Base-by-base conservation (phyloP, 2,329 filamentous ascomycete species). In the Macroventuria anomochaeta region DNA sequence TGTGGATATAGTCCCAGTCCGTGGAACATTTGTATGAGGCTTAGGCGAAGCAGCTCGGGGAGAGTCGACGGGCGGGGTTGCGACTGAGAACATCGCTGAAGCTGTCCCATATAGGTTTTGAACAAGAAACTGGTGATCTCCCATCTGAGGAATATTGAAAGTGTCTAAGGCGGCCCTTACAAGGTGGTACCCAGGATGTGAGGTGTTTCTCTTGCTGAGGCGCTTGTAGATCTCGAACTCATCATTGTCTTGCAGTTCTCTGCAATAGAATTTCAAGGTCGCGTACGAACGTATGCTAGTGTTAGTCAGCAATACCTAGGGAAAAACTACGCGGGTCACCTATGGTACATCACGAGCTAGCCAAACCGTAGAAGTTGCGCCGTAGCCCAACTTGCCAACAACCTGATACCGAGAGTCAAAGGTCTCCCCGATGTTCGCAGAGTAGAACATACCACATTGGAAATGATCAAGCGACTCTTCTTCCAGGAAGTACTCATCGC, bases 1-100 rank as follows among this genome's bases (percentile, higher is more conserved):
- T 71, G 57, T 80, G 77, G 32, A 80, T 58, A 38, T 63, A 64
- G 34, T 80, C 75, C n/a, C 4, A 80, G 70, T 15, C 76, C 77
- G 31, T 71, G 70, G 18, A 80, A 74, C 4, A 76, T 25, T 28
- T 73, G 71, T 48, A 63, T 59, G 31, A 81, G 65, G 31, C 72
- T 69, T 18, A 57, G 56, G 55, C 73, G 76, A 11, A 80, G 60
- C 13, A 80, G 62, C 18, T 73, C 63, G 26, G 73, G 74, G 71
- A 37, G 79, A 76, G 18, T 76, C n/a, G 67, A 58, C 70, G 63
- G 2, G 28, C 59, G 3, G 75, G 70, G 39, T 78, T 75, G 20
- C 75, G 73, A 26, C 63, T 67, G 1, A 76, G 68, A 11, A 79
- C 52, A 41, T 77, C 72, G 32, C 58, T 69, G 36, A 74, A 76